Evolutionary conservation across 306 rosid genomes (phyloP), one percentile per base, ranked within the genome.

Genomic region (Malus sylvestris): DNA sequence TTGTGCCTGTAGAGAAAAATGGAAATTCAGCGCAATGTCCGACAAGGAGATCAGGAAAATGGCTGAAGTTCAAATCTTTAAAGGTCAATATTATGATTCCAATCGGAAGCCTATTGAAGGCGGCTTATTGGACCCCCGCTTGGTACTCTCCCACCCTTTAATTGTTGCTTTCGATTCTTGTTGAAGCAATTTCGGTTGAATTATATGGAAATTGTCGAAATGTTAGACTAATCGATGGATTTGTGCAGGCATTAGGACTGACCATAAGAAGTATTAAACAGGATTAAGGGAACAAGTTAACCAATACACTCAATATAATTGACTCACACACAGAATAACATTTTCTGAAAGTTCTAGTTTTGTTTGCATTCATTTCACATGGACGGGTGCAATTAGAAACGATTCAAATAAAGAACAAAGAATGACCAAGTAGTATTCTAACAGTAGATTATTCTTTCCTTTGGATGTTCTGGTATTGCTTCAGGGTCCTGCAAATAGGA

Each of bases 401-500:
- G 46, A 19, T 66, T 33, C 19, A 14, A 8, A 29, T 30, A 38
- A 9, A 58, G 29, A 40, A 73, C 38, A 38, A 22, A 38, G 55
- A 72, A 46, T 45, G 25, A 38, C 32, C 2, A 32, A 30, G 75
- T 35, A 53, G 12, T 22, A 19, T 6, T 53, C 2, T n/a, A 52
- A 71, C 11, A 1, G 11, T 76, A 40, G 76, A 38, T 75, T 70
- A 46, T 62, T n/a, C 42, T 11, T 23, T 22, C 30, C 30, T 62
- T 46, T 42, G 32, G 38, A 49, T 79, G 75, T 51, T 16, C 67
- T 52, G 42, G 80, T 45, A 33, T 73, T 30, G 55, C 67, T 78
- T 68, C 88, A 93, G 98, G 97, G 97, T 49, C 89, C 96, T 67
- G 93, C 95, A 76, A 89, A 88, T 72, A 92, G 80, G 87, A 75